Base-by-base conservation (phyloP, 345 rosid genomes). In the Kernera saxatilis region DNA sequence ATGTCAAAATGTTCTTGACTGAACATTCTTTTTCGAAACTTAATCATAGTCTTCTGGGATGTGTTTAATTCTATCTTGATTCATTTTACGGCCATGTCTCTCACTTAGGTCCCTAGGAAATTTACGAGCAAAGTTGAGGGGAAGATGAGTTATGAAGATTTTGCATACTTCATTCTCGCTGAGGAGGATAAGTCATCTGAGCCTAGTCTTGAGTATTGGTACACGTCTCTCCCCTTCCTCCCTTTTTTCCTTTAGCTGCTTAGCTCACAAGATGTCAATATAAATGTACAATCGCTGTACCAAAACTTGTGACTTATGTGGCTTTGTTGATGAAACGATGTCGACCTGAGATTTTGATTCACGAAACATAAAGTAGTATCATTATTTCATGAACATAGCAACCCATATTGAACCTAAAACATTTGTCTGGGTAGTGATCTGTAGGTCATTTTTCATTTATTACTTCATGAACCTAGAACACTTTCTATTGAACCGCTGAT, bases 71-170 rank as follows among this genome's bases (percentile, higher is more conserved):
- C 4, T 43, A 66, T 30, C 22, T 46, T 44, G 44, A 35, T 53
- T 61, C 2, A 26, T 18, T 5, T 14, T 43, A 45, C 0, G 44
- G 15, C 58, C 35, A 12, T 51, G 49, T 36, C 19, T 77, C 67
- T 70, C 79, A 12, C 2, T 22, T 32, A 90, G 98, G 88, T 85
- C 71, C 81, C 97, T 1, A 85, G 86, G 75, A 88, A 85, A 74
- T 90, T 92, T 77, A 87, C 91, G 1, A 77, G 97, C 76, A 70
- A 79, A 59, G 81, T 78, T 57, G 89, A 84, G 64, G 92, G 97
- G 76, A 88, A 84, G 86, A 93, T 93, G 97, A 84, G 86, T 71
- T 93, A 93, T 76, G 97, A 93, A 83, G 98, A 93, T 85, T 93
- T 93, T 67, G 98, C 89, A 5, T 86, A 86, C 82, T 93, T 93